These are phyloP conservation scores for Orbilia blumenaviensis DNA, from an alignment of 2,329 filamentous ascomycete genomes.

Conservation along the genomic window DNA sequence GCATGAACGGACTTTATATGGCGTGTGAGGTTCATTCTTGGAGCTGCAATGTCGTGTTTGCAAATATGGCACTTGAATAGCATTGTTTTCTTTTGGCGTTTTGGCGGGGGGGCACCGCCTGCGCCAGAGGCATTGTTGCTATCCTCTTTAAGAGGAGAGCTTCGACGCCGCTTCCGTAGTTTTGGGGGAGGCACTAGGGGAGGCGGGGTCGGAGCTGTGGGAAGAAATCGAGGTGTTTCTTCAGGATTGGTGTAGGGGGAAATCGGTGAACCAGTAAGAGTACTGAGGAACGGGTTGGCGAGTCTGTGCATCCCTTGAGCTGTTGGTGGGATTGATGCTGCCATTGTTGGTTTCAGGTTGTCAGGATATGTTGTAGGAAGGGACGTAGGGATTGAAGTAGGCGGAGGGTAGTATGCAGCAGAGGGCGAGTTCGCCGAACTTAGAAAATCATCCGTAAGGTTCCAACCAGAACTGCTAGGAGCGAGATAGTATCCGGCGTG, in stretches of 20 bases:
- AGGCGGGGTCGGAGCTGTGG: constrained; percentile 39
- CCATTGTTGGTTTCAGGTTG: constrained; percentile 21
- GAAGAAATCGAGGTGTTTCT: constrained; percentile 49
- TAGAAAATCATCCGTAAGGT: constrained; percentile 31
- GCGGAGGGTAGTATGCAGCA: constrained; percentile 29
- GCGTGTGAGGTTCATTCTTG: constrained; percentile 49
- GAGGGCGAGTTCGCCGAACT: constrained; percentile 34
- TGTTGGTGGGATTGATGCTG: constrained; percentile 19
- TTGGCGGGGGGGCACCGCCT: constrained; percentile 13
- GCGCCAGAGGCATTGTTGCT: constrained; percentile 6
- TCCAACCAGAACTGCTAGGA: constrained; percentile 36
- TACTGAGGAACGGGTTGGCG: constrained; percentile 17
- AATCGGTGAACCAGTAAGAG: constrained; percentile 30
- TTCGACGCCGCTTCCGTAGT: constrained; percentile 42
- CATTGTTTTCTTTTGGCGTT: constrained; percentile 51
- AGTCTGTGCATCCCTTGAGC: constrained; percentile 7
- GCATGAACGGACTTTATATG: constrained; percentile 50
- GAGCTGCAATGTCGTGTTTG: constrained; percentile 49
- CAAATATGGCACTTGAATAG: constrained; percentile 48
- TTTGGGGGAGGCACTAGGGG: constrained; percentile 48
- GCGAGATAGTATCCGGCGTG: constrained; percentile 35
- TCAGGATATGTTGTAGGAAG: constrained; percentile 27
- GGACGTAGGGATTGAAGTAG: constrained; percentile 35
- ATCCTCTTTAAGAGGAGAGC: constrained; percentile 42
- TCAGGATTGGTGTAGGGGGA: constrained; percentile 31